phyloP scores from a whole-genome alignment of 805 yeast species.

The Spathaspora girioi region DNA sequence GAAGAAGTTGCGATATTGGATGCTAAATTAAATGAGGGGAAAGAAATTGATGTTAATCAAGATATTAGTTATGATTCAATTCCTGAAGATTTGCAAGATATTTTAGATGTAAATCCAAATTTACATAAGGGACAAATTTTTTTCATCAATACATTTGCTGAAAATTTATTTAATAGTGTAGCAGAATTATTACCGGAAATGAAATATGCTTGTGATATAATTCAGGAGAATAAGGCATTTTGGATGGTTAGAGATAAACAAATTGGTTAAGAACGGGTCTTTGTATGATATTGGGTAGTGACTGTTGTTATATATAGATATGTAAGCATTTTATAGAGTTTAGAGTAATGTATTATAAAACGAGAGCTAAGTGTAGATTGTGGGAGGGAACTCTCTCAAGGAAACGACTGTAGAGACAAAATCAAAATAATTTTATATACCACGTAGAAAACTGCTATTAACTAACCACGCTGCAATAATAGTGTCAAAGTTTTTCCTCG shows the following conservation, averaged over 20 bases:
- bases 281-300: neutral
- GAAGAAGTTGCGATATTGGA: conserved; percentile 60
- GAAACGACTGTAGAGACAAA: too few relatives aligned
- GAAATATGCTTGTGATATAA: conserved; percentile 50
- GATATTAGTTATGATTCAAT: conserved; percentile 28
- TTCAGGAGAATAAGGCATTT: conserved; percentile 49
- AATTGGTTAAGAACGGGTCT: neutral
- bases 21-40: conserved; percentile 14
- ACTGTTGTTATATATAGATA: neutral
- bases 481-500: too few relatives aligned
- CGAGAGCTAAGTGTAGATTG: too few relatives aligned
- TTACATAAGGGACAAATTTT: conserved; percentile 75
- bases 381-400: too few relatives aligned
- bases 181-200: conserved; percentile 59
- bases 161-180: conserved; percentile 65
- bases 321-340: neutral
- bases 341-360: neutral
- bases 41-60: conserved; percentile 3
- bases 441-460: too few relatives aligned
- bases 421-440: too few relatives aligned
- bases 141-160: conserved; percentile 80
- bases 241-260: conserved; percentile 39
- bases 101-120: conserved; percentile 43
- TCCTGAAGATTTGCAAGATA: conserved; percentile 38
- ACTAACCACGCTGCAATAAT: too few relatives aligned